These are phyloP conservation scores for Sporothrix pseudoabietina DNA, from an alignment of 2,329 filamentous ascomycete species.

Conservation along the genomic window DNA sequence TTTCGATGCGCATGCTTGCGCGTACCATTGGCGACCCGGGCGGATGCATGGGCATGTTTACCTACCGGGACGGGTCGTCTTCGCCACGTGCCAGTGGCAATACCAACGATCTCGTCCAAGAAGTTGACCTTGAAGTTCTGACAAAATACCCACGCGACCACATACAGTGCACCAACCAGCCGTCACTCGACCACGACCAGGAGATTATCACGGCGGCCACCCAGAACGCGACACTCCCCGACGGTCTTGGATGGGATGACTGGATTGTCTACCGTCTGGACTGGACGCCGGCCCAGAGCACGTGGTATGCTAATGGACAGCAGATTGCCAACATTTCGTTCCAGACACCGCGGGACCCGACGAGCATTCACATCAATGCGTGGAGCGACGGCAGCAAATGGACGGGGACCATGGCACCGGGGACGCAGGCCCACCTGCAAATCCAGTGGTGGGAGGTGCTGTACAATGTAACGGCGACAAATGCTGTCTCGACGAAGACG, in stretches of 20 bases:
- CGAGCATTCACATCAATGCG: conserved; percentile 59
- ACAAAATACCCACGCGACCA: conserved; percentile 49
- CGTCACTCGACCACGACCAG: conserved; percentile 50
- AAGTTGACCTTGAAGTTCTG: conserved; percentile 57
- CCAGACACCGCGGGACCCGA: conserved; percentile 56
- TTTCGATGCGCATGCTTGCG: conserved; percentile 55
- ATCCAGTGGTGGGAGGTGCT: conserved; percentile 66
- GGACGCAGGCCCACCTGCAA: conserved; percentile 56
- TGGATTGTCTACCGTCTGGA: conserved; percentile 64
- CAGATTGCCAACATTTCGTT: conserved; percentile 56
- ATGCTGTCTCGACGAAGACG: neutral
- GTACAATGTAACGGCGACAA: conserved; percentile 49
- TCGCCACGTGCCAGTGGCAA: conserved; percentile 30
- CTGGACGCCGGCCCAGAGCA: conserved; percentile 56
- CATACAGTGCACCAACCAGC: conserved; percentile 64
- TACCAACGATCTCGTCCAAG: conserved; percentile 46
- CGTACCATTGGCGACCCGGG: conserved; percentile 52
- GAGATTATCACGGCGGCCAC: conserved; percentile 52
- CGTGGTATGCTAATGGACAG: conserved; percentile 59
- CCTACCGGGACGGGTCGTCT: conserved; percentile 44
- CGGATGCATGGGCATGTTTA: conserved; percentile 57
- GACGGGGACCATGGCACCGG: conserved; percentile 60
- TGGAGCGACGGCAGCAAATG: conserved; percentile 64
- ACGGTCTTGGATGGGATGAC: conserved; percentile 50
- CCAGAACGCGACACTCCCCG: conserved; percentile 51